Evolutionary conservation across 345 rosid species (phyloP).

Genomic region (Camelina neglecta): DNA sequence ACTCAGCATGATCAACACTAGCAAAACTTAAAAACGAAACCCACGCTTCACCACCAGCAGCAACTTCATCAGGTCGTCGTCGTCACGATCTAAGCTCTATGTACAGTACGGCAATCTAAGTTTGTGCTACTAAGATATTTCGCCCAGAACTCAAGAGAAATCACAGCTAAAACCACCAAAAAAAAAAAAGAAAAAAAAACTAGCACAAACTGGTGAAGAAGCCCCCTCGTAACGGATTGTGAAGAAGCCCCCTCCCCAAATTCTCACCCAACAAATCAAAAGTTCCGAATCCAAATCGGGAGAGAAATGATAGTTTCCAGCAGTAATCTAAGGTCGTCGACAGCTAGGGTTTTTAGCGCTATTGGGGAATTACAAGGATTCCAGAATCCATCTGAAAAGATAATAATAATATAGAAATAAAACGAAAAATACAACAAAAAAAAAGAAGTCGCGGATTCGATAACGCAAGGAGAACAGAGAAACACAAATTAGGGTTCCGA

Average conservation of each 20-base stretch:
- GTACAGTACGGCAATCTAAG: constrained; percentile 30
- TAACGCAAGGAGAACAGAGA: neutral
- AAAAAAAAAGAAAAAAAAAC: constrained; percentile 15
- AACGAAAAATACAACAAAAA: neutral
- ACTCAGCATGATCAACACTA: constrained; percentile 27
- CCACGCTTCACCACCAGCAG: constrained; percentile 27
- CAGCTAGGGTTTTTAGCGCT: constrained; percentile 46
- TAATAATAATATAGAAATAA: constrained; percentile 30
- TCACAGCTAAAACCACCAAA: constrained; percentile 15
- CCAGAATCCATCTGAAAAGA: constrained; percentile 27
- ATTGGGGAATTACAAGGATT: constrained; percentile 45
- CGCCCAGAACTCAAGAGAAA: constrained; percentile 12
- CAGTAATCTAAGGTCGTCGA: constrained; percentile 31
- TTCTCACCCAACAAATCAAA: constrained; percentile 34
- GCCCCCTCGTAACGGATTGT: constrained; percentile 30
- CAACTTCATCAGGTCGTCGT: constrained; percentile 29
- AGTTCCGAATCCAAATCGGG: constrained; percentile 23
- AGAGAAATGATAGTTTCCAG: constrained; percentile 19
- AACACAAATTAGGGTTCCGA: constrained; percentile 44
- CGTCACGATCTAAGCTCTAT: constrained; percentile 33
- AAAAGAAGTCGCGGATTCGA: neutral
- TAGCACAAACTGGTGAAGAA: constrained; percentile 22
- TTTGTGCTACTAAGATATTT: neutral
- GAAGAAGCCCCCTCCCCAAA: constrained; percentile 14
- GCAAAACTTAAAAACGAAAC: constrained; percentile 17